Conservation (phyloP, 352 stramenopile species). For the Phytophthora ramorum region DNA sequence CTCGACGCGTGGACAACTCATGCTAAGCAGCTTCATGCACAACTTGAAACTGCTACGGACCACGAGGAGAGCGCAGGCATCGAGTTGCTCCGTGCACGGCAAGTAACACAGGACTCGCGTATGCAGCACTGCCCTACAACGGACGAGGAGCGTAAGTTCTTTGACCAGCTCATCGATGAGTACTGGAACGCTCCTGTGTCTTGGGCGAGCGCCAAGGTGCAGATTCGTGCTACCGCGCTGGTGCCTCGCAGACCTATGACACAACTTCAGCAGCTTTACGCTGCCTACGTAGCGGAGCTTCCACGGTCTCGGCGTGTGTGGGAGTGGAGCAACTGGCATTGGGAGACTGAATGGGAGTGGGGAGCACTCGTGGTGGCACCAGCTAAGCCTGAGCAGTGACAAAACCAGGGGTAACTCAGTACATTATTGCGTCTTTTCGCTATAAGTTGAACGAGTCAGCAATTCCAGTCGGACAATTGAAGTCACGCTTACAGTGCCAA, state of each 20-base stretch:
- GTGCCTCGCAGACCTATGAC: conserved; percentile 33
- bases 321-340: conserved; percentile 53
- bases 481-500: not conserved
- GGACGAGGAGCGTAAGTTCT: conserved; percentile 46
- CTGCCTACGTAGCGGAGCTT: conserved; percentile 31
- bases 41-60: conserved; percentile 70
- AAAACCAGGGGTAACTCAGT: not conserved
- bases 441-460: conserved; percentile 11
- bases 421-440: conserved; percentile 17
- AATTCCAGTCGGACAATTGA: not conserved
- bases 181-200: conserved; percentile 75
- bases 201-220: conserved; percentile 52
- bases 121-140: conserved; percentile 49
- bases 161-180: conserved; percentile 65
- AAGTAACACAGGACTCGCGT: conserved; percentile 49
- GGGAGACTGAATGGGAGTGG: conserved; percentile 61
- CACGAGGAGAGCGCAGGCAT: conserved; percentile 46
- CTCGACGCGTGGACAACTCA: conserved; percentile 70
- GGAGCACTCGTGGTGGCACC: conserved; percentile 34
- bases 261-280: conserved; percentile 58
- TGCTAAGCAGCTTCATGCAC: conserved; percentile 48
- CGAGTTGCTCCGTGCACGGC: conserved; percentile 36
- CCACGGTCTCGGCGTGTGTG: conserved; percentile 40
- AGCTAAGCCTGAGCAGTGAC: conserved; percentile 1
- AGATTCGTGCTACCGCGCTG: conserved; percentile 38